Evolutionary conservation across 2,329 filamentous ascomycete species (phyloP), one percentile per base, ranked within the genome.

Genomic region (Fusarium burgessii): DNA sequence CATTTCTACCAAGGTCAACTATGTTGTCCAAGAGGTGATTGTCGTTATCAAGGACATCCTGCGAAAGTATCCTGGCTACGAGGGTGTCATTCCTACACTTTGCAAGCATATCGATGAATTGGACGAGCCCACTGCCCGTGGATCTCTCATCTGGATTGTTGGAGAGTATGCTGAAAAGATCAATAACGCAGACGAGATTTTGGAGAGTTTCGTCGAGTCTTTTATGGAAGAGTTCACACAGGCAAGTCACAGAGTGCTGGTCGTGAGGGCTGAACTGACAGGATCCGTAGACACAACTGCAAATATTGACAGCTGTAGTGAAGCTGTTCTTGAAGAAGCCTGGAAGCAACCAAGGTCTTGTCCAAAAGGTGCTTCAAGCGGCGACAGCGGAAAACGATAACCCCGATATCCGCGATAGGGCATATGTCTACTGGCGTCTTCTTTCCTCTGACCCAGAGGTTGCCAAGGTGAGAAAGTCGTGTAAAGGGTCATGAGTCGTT

Each of bases 21-120:
- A 99, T 78, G 96, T 99, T 52, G 96, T 99, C 14, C 96, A 99
- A 81, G 96, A 99, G 82, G 95, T 96, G 1, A 91, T 98, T 68
- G 94, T 99, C n/a, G 96, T 99, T 50, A 97, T 98, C 85, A 98
- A 97, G 84, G 96, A 99, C 74, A 98, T 99, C 68, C 92, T 99
- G 83, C 89, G 96, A 73, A 97, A 97, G 82, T 99, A 99, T 76
- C 95, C 95, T 12, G 96, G 96, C 23, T 99, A 98, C 77, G 96
- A 99, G 82, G 96, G 95, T 32, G 97, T 99, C 74, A 99, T 99
- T 75, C 95, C 95, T 5, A 97, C 94, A 1, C 87, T 99, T 17
- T 99, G 97, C 84, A 90, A 98, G 80, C 94, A 97, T 78, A 98
- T 99, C 68, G 96, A 99, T 76, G 96, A 99, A 75, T 82, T 99